Evolutionary conservation across 345 rosid genomes (phyloP).

Genomic region (Microcos paniculata): DNA sequence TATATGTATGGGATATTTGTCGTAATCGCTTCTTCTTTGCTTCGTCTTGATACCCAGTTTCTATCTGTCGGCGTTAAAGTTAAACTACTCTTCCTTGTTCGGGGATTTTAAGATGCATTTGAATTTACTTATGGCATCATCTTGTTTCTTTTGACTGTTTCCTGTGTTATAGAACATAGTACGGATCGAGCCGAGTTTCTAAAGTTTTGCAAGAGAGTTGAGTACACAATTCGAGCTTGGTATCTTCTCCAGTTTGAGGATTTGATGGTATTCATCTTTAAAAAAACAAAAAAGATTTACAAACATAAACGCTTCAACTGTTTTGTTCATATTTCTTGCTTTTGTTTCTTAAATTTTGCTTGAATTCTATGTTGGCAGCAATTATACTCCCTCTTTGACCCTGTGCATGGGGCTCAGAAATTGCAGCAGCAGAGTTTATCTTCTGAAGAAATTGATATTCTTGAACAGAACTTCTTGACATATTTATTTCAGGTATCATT

Average conservation of each 20-base stretch:
- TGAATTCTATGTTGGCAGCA: constrained; percentile 51
- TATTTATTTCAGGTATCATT: constrained; percentile 77
- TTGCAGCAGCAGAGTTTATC: constrained; percentile 74
- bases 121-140: neutral
- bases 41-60: neutral
- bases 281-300: too few relatives aligned
- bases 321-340: constrained; percentile 4
- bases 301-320: neutral
- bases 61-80: too few relatives aligned
- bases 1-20: neutral
- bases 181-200: constrained; percentile 75
- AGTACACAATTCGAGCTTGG: constrained; percentile 98
- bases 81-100: neutral
- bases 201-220: constrained; percentile 88
- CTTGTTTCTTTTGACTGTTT: constrained; percentile 1
- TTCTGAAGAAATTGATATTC: constrained; percentile 62
- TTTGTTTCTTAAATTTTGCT: constrained; percentile 19
- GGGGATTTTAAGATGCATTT: neutral
- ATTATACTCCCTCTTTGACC: constrained; percentile 91
- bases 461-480: constrained; percentile 84
- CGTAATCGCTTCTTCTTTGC: neutral
- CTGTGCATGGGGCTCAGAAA: constrained; percentile 70
- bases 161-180: constrained; percentile 50
- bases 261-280: constrained; percentile 62
- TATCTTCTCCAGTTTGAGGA: constrained; percentile 92